Conservation (phyloP, 73 alveolate species). For the Breviolum minutum region DNA sequence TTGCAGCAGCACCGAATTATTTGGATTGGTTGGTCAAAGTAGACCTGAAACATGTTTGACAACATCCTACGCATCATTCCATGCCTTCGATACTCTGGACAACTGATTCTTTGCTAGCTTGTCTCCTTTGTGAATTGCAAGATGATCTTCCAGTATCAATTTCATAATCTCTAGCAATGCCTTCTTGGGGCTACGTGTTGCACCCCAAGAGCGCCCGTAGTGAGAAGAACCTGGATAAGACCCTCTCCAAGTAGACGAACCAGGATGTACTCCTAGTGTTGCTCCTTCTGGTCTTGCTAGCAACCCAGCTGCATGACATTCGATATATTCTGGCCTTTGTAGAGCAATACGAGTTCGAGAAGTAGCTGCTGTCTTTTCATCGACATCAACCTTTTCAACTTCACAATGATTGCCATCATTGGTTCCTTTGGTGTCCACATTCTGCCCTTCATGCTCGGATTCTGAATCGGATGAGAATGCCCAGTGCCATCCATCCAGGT, state of each 20-base stretch:
- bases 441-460: background rate
- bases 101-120: background rate
- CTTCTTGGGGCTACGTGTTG: background rate
- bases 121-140: background rate
- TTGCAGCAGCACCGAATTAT: too few relatives aligned
- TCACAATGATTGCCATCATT: background rate
- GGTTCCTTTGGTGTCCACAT: background rate
- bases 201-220: background rate
- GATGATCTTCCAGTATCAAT: background rate
- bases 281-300: background rate
- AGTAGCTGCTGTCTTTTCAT: background rate
- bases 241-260: background rate
- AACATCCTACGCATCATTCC: background rate
- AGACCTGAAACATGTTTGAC: too few relatives aligned
- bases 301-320: background rate
- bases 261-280: background rate
- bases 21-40: too few relatives aligned
- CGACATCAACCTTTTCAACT: background rate
- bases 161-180: background rate
- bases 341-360: background rate
- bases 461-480: background rate
- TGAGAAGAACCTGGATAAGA: background rate
- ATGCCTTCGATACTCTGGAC: background rate
- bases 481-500: conserved; percentile 19
- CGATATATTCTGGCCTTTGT: background rate